Base-by-base conservation (phyloP, 306 rosid genomes). In the Gastrolobium villosum region DNA sequence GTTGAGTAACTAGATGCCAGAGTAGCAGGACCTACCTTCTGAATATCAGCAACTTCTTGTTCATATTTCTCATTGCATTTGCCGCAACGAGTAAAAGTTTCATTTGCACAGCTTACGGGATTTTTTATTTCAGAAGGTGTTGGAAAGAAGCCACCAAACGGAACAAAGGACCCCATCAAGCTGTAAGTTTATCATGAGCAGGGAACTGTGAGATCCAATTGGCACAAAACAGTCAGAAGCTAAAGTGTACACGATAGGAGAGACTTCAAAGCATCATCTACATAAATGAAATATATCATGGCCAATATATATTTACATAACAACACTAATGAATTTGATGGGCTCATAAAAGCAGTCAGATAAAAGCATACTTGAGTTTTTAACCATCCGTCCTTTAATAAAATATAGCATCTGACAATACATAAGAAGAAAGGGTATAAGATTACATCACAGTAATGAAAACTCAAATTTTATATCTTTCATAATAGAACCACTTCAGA, bases 121-220 rank as follows among this genome's bases (percentile, higher is more conserved):
- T 43, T 88, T 70, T 30, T 81, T 49, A 88, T 80, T 76, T 89
- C 87, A 2, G 92, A 80, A 15, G 92, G 86, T 43, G 93, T 71
- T 67, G 98, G 80, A 55, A 92, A 92, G 84, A 92, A 92, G 44
- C 99, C 99, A n/a, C 92, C 99, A 67, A 95, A 87, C 49, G 99
- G 99, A 78, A 95, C 92, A 65, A 95, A 95, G 74, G 99, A 95
- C 78, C 97, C 93, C 95, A 95, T 81, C 84, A 95, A 92, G 84
- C 99, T 95, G 99, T 75, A 89, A 87, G 87, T 77, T 83, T 75
- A 90, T 84, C 92, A 93, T 86, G 87, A 94, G 89, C 88, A 92
- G 46, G 90, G 73, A 81, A 89, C 86, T 81, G 87, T 94, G 89
- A 90, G 97, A 89, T 81, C 86, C 87, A 84, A 83, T 77, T 76